Evolutionary conservation across 1,284 basidiomycete genomes (phyloP), one percentile per base, ranked within the genome.

Genomic region (Gymnopus androsaceus): DNA sequence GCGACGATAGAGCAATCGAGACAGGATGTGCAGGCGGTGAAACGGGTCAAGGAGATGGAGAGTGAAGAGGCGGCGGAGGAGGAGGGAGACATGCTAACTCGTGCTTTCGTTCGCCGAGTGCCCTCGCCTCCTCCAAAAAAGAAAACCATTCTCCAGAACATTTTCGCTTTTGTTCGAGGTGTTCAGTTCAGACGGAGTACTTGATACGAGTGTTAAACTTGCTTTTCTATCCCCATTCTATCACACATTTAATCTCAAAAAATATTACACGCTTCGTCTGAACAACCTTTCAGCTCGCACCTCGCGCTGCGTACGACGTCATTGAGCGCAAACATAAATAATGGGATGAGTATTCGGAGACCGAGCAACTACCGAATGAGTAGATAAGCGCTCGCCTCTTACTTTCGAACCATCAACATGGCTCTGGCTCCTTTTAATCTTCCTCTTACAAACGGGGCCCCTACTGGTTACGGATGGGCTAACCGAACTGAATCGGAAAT

Each of bases 391-490:
- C n/a, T n/a, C 31, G 31, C 31, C 31, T 33, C 31, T 33, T 19
- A 56, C 50, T n/a, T n/a, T n/a, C n/a, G n/a, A n/a, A 40, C 58
- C 52, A 46, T 25, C 53, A 41, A 52, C 56, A 57, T 52, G 61
- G 47, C 33, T 49, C 34, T 19, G 17, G 31, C 60, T 61, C 53
- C n/a, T 14, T 33, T 33, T 14, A 33, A 6, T 40, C 34, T 57
- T 61, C 58, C 61, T 61, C 60, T 57, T 59, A 50, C 56, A 33
- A 23, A 19, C 33, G 28, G 23, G 55, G 60, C 34, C 60, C 58
- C 30, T 17, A n/a, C 41, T 59, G 61, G 52, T 55, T 64, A 61
- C 54, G 59, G 55, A 50, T 59, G 58, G 58, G 48, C 49, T 59
- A 52, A 58, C 27, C 37, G 48, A 25, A 47, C 25, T 2, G 8